These are phyloP conservation scores for Ceriops zippeliana DNA, from an alignment of 345 rosid genomes.

Conservation along the genomic window DNA sequence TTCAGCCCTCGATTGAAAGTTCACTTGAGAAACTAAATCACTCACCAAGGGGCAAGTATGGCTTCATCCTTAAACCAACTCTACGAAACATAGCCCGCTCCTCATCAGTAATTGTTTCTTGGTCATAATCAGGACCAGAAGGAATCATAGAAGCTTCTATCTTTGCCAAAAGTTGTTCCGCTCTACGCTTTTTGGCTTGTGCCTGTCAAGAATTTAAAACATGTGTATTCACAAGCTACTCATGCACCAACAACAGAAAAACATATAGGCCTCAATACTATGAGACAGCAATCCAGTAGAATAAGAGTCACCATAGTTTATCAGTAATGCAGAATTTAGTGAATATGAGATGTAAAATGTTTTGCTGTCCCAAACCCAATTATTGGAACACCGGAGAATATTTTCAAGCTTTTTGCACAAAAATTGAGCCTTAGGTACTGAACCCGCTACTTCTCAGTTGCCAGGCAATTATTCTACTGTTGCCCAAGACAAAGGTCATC, in stretches of 20 bases:
- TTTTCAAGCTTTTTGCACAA: no score
- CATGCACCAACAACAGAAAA: background rate
- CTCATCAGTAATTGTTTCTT: slow-evolving; percentile 92
- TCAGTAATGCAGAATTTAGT: background rate
- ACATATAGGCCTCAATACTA: background rate
- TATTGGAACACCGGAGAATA: no score
- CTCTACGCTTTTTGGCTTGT: slow-evolving; percentile 81
- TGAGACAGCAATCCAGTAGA: background rate
- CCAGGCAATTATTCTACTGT: background rate
- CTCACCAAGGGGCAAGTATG: slow-evolving; percentile 89
- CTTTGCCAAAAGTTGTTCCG: slow-evolving; percentile 77
- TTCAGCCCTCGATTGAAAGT: slow-evolving; percentile 7
- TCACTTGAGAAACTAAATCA: slow-evolving; percentile 12
- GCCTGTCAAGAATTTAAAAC: slow-evolving; percentile 48
- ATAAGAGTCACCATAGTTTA: slow-evolving; percentile 8
- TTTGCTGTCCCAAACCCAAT: background rate
- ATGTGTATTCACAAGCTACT: background rate
- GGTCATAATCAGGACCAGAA: slow-evolving; percentile 94
- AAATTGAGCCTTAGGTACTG: no score
- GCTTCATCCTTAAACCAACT: slow-evolving; percentile 92
- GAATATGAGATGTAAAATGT: background rate
- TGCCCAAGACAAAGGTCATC: background rate
- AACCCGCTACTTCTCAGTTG: no score
- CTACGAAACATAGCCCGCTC: slow-evolving; percentile 84
- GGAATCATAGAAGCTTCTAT: slow-evolving; percentile 95